A percentile compares a stretch with the other conserved stretches of the same genome.
phyloP scores from a whole-genome alignment of 2,329 filamentous ascomycete species.

The Chaetomium olivaceum region DNA sequence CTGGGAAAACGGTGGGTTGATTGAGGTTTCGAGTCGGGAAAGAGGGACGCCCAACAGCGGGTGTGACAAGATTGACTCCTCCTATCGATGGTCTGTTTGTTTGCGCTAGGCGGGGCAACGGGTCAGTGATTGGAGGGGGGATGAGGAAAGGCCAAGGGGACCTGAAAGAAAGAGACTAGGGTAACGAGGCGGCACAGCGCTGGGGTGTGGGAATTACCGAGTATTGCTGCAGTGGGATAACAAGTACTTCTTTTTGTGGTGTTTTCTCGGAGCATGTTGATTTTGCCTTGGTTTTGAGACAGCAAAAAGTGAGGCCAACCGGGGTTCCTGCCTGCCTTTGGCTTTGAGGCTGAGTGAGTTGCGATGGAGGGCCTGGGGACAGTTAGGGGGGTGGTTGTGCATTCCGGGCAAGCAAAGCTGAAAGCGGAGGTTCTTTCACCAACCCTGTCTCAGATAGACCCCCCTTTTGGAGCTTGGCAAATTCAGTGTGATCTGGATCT shows the following conservation, averaged over 20 bases:
- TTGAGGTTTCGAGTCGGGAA: constrained; percentile 4
- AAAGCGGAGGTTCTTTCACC: constrained; percentile 15
- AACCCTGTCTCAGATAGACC: neutral
- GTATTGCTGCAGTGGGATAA: constrained; percentile 17
- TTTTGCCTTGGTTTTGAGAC: constrained; percentile 16
- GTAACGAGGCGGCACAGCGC: constrained; percentile 18
- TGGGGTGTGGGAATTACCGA: constrained; percentile 19
- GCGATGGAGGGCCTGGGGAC: constrained; percentile 23
- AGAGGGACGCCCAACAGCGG: constrained; percentile 6
- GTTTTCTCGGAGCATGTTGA: constrained; percentile 33
- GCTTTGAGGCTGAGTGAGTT: constrained; percentile 21
- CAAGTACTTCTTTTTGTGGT: constrained; percentile 20
- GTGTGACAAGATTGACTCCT: constrained; percentile 10
- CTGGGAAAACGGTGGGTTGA: constrained; percentile 4
- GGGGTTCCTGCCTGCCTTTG: neutral
- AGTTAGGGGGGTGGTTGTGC: neutral
- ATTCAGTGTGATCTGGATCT: neutral
- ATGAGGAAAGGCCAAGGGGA: neutral
- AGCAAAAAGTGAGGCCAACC: constrained; percentile 17
- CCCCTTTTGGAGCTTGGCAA: neutral
- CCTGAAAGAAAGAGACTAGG: neutral
- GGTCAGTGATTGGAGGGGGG: constrained; percentile 13
- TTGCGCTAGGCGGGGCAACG: constrained; percentile 20
- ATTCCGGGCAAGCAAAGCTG: constrained; percentile 14
- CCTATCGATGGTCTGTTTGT: constrained; percentile 5